Evolutionary conservation across 768 basidiomycete genomes (phyloP), one percentile per base, ranked within the genome.

Genomic region (Trametes meyenii): DNA sequence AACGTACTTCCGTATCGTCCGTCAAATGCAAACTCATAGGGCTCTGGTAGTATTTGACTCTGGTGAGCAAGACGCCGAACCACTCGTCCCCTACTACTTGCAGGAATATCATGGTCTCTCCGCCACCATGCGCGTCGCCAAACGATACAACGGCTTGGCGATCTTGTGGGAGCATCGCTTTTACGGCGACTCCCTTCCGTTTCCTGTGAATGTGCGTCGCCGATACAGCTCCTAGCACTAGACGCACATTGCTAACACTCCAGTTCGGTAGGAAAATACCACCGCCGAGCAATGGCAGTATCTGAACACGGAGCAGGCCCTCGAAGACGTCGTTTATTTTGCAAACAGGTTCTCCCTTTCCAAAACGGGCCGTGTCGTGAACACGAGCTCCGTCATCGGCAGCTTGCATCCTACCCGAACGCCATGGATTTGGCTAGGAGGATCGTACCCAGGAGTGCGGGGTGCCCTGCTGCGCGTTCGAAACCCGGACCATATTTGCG

Each of bases 101-200:
- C 78, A 79, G 66, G 79, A 83, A 67, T 80, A 76, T 57, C 80
- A 82, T 65, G 81, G 81, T 11, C 71, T 80, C 14, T 82, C 81
- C 0, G 78, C 79, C 0, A 75, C 76, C 1, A 83, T 82, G 80
- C 77, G 74, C 7, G 69, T 81, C 7, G 80, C 81, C 5, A 78
- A 79, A 62, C 70, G 79, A 46, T 81, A 79, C 66, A 74, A 75
- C 4, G 81, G 81, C 3, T 45, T 81, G 10, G 81, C 80, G 0
- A 77, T 82, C 36, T 67, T 83, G 5, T 83, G 81, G 81, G 81
- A 83, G 60, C 81, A 83, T 64, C 73, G 81, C 5, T 82, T 72
- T 61, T 83, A 83, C 63, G 81, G 81, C 13, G 75, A 74, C 36
- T 82, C 80, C 0, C 71, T 76, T 7, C 80, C 81, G 0, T 82